Base-by-base conservation (phyloP, 805 yeast species). In the Hanseniaspora clermontiae region DNA sequence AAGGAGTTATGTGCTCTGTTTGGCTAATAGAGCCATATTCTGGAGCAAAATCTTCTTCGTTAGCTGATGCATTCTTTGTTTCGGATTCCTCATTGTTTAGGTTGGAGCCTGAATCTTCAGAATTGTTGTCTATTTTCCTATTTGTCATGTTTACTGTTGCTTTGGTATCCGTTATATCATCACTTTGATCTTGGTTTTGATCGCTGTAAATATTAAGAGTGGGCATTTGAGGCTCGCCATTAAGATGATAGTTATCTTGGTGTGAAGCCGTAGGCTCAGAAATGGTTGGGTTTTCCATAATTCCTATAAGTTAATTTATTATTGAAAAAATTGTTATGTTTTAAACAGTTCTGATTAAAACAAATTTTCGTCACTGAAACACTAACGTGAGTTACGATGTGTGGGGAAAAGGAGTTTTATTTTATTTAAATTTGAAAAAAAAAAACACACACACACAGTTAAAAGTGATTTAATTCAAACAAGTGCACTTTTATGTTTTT, bases 21-120 rank as follows among this genome's bases (percentile, higher is more conserved):
- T 54, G 27, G 42, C 45, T 42, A 17, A 42, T 24, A 34, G 50
- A 19, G 32, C 27, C 31, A 19, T 24, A 31, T 51, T 48, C 45
- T 12, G 45, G 45, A 34, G 49, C 37, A 36, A 32, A 17, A 10
- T 42, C 36, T 7, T 57, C 59, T 31, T 57, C 49, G 17, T 38
- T n/a, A 3, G 56, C 49, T 19, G 49, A 19, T 29, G 36, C 9
- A 19, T 48, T 37, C n/a, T 46, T 46, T 8, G 49, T 46, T 14
- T 46, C 49, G 5, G 49, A 46, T 0, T 46, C 49, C 14, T 46
- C 49, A 46, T 46, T 46, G 39, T 12, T 34, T 2, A 17, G 32
- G 11, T 12, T 34, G 14, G 49, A 46, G 9, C 39, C 49, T 5
- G 38, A 32, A 34, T 46, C 49, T 24, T 46, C 49, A 14, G 49